phyloP scores from a whole-genome alignment of 805 yeast genomes.

The Soucietia sequanensis region DNA sequence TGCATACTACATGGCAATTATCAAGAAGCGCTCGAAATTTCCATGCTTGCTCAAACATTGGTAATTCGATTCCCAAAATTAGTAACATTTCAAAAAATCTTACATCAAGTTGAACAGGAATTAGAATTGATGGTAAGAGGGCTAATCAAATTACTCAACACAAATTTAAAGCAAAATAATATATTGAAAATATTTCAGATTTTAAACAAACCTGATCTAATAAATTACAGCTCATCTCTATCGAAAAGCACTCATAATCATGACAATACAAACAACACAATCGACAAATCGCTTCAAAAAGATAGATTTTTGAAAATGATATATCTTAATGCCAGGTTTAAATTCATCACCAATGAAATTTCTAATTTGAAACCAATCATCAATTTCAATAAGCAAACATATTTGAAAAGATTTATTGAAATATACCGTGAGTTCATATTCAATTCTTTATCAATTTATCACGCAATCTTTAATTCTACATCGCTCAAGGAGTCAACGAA shows the following conservation, averaged over 20 bases:
- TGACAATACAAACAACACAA: conserved; percentile 2
- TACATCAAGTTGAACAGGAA: conserved; percentile 52
- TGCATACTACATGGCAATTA: conserved; percentile 86
- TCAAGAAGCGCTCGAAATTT: conserved; percentile 84
- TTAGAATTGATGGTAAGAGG: conserved; percentile 67
- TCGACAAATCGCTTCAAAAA: conserved; percentile 7
- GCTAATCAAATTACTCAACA: conserved; percentile 63
- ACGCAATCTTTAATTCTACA: conserved; percentile 53
- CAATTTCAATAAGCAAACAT: conserved; percentile 53
- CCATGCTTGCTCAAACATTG: conserved; percentile 68
- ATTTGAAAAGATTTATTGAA: conserved; percentile 77
- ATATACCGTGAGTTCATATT: conserved; percentile 80
- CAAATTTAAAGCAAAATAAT: conserved; percentile 76
- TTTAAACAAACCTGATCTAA: conserved; percentile 57
- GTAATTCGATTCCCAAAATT: conserved; percentile 66
- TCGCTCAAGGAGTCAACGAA: conserved; percentile 9
- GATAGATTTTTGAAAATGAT: conserved; percentile 45
- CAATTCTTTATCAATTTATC: conserved; percentile 65
- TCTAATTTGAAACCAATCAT: conserved; percentile 56
- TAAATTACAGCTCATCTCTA: conserved; percentile 4
- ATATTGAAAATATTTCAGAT: conserved; percentile 77
- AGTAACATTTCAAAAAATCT: conserved; percentile 49
- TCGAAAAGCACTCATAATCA: conserved; percentile 1
- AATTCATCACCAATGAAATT: conserved; percentile 63
- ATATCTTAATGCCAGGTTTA: conserved; percentile 64